phyloP scores from a whole-genome alignment of 2,329 filamentous ascomycete species.

The Dothistroma pini region DNA sequence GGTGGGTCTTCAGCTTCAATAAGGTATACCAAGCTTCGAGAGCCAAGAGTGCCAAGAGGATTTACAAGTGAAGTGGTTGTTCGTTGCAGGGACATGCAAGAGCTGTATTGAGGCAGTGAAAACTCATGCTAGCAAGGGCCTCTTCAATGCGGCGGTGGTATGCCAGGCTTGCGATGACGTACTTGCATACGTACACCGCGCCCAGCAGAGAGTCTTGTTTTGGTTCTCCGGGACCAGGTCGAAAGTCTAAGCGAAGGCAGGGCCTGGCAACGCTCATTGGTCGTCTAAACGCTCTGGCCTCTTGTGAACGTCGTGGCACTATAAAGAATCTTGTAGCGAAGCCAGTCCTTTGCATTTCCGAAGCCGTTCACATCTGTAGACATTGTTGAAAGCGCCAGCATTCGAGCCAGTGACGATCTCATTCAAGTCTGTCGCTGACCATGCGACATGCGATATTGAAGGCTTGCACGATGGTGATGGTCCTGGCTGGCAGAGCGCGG shows the following conservation, averaged over 20 bases:
- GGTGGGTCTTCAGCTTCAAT: background rate
- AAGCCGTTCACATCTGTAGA: slow-evolving; percentile 22
- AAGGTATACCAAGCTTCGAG: background rate
- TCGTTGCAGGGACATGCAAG: background rate
- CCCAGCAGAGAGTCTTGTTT: background rate
- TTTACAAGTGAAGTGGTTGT: background rate
- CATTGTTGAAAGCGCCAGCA: slow-evolving; percentile 41
- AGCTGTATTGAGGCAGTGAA: background rate
- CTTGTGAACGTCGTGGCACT: background rate
- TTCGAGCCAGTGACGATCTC: slow-evolving; percentile 36
- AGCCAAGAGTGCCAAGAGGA: background rate
- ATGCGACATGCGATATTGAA: background rate
- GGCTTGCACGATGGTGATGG: background rate
- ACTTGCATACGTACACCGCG: slow-evolving; percentile 1
- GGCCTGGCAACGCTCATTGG: background rate
- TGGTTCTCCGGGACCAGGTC: background rate
- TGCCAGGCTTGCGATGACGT: background rate
- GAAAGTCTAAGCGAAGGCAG: background rate
- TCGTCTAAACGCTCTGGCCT: background rate
- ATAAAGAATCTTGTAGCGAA: no score
- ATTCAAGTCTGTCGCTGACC: slow-evolving; percentile 4
- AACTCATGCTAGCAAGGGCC: background rate
- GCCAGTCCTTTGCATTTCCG: no score
- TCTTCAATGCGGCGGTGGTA: background rate
- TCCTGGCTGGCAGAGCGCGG: background rate